Evolutionary conservation across 2,329 filamentous ascomycete genomes (phyloP), one percentile per base, ranked within the genome.

Genomic region (Hypoxylon sp.): DNA sequence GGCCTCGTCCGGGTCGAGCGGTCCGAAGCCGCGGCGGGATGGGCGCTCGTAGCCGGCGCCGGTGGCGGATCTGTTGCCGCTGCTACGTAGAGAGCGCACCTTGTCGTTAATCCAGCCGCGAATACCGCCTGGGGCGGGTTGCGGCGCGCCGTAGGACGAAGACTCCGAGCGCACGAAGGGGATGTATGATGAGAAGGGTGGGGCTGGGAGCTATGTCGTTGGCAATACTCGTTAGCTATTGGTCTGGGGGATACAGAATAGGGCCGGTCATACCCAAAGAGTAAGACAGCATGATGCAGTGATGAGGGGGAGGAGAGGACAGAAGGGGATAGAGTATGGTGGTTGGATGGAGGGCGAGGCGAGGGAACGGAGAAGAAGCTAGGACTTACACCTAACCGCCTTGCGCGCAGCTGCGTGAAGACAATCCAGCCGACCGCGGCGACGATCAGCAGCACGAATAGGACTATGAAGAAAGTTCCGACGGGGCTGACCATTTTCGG

Each of bases 1-100:
- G 1, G 93, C 92, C 75, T 94, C 92, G 77, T 97, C 93, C 1
- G 92, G 92, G 75, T 96, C 93, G 49, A 93, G 85, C 3, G 89
- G 84, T 1, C 90, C 89, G 77, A 91, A 90, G 21, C 88, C 88
- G 59, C 74, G 75, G 60, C 79, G 68, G 5, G 62, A 64, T 76
- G 4, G 86, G 81, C 73, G 83, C 72, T 94, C 92, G 82, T 93
- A 94, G 50, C 55, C 55, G 17, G 90, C 90, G 70, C 91, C 92
- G 1, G 86, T 83, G 0, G 91, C 91, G 41, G 87, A 89, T 58
- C 90, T 87, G 70, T 84, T 87, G 78, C 89, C 89, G 78, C 88
- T 88, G 77, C 88, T 88, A 77, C 74, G 75, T 25, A 95, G 82
- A 36, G 84, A 82, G 75, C 83, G 82, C 69, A 92, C 76, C 72